A percentile compares a stretch with the other conserved stretches of the same genome.
These are phyloP conservation scores for Prunus kanzakura DNA, from an alignment of 306 rosid species.

Conservation along the genomic window DNA sequence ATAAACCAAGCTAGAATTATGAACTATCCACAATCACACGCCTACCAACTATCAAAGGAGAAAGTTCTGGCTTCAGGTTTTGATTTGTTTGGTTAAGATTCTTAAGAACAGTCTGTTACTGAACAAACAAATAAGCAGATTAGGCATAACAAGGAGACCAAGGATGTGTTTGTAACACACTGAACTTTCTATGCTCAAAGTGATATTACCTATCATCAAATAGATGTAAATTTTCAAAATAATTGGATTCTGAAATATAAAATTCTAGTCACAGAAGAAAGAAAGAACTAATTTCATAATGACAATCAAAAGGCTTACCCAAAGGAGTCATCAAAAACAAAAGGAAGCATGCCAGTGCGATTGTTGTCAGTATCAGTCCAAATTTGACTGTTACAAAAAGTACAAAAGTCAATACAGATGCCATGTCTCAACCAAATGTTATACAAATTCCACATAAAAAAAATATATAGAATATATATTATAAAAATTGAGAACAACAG, in stretches of 20 bases:
- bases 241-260: neutral
- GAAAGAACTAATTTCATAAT: neutral
- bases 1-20: neutral
- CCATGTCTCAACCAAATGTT: neutral
- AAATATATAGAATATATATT: conserved; percentile 5
- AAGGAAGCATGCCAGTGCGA: conserved; percentile 95
- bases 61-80: neutral
- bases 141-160: neutral
- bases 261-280: neutral
- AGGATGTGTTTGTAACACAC: neutral
- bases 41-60: neutral
- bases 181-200: neutral
- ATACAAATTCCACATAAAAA: conserved; percentile 2
- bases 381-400: conserved; percentile 60
- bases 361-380: conserved; percentile 93
- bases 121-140: neutral
- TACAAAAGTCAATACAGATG: conserved; percentile 22
- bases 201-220: neutral
- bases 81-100: neutral
- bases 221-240: neutral
- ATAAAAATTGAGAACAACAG: conserved; percentile 16
- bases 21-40: neutral
- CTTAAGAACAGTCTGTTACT: neutral
- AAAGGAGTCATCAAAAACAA: conserved; percentile 89
- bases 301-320: conserved; percentile 45